These are phyloP conservation scores for Combretum micranthum DNA, from an alignment of 345 rosid species.

Conservation along the genomic window DNA sequence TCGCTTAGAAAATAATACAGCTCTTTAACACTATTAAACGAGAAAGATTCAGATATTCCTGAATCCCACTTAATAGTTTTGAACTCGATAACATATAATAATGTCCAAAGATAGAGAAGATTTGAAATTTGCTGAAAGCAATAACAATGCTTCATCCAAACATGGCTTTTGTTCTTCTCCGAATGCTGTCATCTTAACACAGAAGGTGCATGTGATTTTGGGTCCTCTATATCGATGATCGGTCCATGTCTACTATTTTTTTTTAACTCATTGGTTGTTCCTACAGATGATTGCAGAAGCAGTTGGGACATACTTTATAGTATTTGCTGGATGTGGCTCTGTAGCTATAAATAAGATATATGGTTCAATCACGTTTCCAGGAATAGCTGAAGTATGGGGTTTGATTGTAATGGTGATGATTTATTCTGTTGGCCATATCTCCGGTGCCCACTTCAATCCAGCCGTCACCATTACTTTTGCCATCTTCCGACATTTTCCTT, in stretches of 20 bases:
- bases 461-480: constrained; percentile 65
- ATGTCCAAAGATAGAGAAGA: too few species aligned
- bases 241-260: not conserved
- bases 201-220: constrained; percentile 16
- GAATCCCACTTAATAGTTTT: too few species aligned
- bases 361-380: constrained; percentile 57
- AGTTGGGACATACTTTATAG: constrained; percentile 58
- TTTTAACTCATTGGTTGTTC: not conserved
- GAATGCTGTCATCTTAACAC: constrained; percentile 8
- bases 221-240: too few species aligned
- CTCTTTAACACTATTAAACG: too few species aligned
- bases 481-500: constrained; percentile 45
- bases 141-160: too few species aligned
- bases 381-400: constrained; percentile 60
- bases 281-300: constrained; percentile 54
- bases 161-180: constrained; percentile 13
- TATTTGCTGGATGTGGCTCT: constrained; percentile 68
- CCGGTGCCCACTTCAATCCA: constrained; percentile 83
- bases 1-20: too few species aligned
- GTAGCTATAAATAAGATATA: constrained; percentile 61
- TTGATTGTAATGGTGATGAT: constrained; percentile 69
- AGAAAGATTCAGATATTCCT: too few species aligned
- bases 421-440: constrained; percentile 62
- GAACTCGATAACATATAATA: too few species aligned
- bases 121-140: not conserved